Percentiles rank a stretch among this genome's conserved stretches.
Conservation (phyloP, 805 yeast genomes). For the Ogataea philodendri region DNA sequence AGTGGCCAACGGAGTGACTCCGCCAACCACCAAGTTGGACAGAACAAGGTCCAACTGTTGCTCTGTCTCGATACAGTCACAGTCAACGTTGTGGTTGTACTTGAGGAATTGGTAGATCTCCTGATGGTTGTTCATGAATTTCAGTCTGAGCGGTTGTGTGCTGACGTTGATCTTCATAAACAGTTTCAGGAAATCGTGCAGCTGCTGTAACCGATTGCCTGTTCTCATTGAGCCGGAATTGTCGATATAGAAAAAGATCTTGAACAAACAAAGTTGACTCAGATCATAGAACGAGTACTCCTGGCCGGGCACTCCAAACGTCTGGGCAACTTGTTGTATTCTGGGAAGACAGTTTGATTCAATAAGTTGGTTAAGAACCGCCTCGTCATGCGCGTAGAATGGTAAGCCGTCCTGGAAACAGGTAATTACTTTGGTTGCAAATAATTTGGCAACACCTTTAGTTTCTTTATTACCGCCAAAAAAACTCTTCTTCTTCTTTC, state of each 20-base stretch:
- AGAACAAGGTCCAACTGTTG: slow-evolving; percentile 19
- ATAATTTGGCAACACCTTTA: slow-evolving; percentile 17
- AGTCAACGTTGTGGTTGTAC: slow-evolving; percentile 14
- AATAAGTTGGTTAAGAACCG: slow-evolving; percentile 17
- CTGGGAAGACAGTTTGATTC: slow-evolving; percentile 23
- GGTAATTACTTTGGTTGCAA: slow-evolving; percentile 12
- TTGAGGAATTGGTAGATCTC: slow-evolving; percentile 13
- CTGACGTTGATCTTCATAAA: slow-evolving; percentile 24
- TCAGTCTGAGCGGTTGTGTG: slow-evolving; percentile 21
- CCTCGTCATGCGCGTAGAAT: slow-evolving; percentile 22
- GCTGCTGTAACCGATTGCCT: slow-evolving; percentile 22
- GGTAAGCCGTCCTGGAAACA: slow-evolving; percentile 10
- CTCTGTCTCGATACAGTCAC: slow-evolving; percentile 20
- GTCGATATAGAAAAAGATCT: slow-evolving; percentile 24
- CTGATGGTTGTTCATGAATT: slow-evolving; percentile 26
- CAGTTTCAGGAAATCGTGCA: slow-evolving; percentile 19
- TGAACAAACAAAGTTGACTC: slow-evolving; percentile 24
- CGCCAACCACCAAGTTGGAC: slow-evolving; percentile 18
- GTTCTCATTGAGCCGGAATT: slow-evolving; percentile 27
- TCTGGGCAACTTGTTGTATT: slow-evolving; percentile 20
- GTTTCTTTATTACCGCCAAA: slow-evolving; percentile 24
- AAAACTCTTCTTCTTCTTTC: slow-evolving; percentile 20
- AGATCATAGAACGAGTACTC: slow-evolving; percentile 27
- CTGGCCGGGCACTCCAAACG: slow-evolving; percentile 18
- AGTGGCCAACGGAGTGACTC: slow-evolving; percentile 27